Conservation (phyloP, 495 filamentous ascomycete species). For the Lasiosphaeriaceae sp. region DNA sequence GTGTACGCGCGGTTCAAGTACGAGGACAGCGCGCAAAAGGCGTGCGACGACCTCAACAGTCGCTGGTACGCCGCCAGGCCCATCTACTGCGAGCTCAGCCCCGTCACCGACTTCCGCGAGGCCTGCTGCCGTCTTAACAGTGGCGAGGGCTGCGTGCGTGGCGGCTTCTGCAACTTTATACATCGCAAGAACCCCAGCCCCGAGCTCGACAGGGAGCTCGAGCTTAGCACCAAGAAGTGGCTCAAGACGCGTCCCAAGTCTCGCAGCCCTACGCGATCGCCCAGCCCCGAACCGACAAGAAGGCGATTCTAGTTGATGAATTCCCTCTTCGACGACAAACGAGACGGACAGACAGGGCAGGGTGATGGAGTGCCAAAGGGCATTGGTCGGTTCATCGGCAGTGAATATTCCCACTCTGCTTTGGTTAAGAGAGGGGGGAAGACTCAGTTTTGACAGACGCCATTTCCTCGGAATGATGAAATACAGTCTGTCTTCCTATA, state of each 20-base stretch:
- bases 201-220: conserved; percentile 84
- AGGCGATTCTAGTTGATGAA: conserved; percentile 64
- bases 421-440: no score
- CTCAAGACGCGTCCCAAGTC: conserved; percentile 81
- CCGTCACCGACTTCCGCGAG: conserved; percentile 97
- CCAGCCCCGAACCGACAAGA: conserved; percentile 72
- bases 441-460: no score
- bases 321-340: no score
- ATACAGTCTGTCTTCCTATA: no score
- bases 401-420: no score
- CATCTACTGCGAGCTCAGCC: conserved; percentile 95
- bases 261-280: conserved; percentile 70
- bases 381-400: no score
- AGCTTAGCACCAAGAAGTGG: conserved; percentile 93
- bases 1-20: conserved; percentile 99
- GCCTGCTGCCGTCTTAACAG: conserved; percentile 93
- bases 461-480: no score
- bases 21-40: conserved; percentile 90
- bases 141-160: conserved; percentile 92
- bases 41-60: conserved; percentile 89
- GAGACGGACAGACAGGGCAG: no score
- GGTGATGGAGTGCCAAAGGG: no score
- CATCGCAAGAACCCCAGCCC: conserved; percentile 89
- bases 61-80: conserved; percentile 97
- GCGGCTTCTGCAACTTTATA: conserved; percentile 99